Evolutionary conservation across 2,329 filamentous ascomycete genomes (phyloP), one percentile per base, ranked within the genome.

Genomic region (Exophiala viscosa): DNA sequence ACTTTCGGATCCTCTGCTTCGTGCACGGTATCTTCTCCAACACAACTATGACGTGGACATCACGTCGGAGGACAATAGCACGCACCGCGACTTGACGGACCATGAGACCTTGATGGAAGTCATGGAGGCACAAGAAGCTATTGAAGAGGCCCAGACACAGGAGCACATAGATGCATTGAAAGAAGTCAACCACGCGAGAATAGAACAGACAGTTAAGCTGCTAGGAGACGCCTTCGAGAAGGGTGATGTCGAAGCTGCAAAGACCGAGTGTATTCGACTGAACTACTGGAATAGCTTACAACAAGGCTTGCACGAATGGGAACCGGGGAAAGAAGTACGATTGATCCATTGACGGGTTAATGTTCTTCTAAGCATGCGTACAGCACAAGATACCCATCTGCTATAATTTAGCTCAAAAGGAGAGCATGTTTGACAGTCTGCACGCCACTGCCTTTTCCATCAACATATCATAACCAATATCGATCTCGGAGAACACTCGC

Each of bases 211-310:
- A 64, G 85, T 91, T 65, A 70, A 70, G 45, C 68, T 71, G 1
- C 65, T 97, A 18, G 87, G 80, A 42, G 64, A 68, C 49, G 82
- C 84, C 0, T 92, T 97, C 66, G 76, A 73, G 57, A 63, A 69
- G 7, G 87, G 86, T 44, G 82, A 92, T 66, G 66, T 88, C 35
- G 78, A 84, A 36, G 71, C 57, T 7, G 92, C 90, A 13, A 84
- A 80, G 71, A 70, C 67, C 55, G 89, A 95, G 78, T 84, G 85
- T 41, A 83, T 96, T 1, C 77, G 81, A 68, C 71, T 96, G 73
- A 77, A 90, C 68, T 97, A 96, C 74, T 96, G 92, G 92, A 80
- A 87, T 50, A 96, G 91, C 70, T 85, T 97, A 56, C 80, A 83
- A 57, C 87, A 95, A 69, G 87, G 84, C 42, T 74, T 96, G 65